A percentile compares a stretch with the other conserved stretches of the same genome.
These are phyloP conservation scores for Pestalotiopsis sp. DNA, from an alignment of 2,329 filamentous ascomycete genomes.

Conservation along the genomic window DNA sequence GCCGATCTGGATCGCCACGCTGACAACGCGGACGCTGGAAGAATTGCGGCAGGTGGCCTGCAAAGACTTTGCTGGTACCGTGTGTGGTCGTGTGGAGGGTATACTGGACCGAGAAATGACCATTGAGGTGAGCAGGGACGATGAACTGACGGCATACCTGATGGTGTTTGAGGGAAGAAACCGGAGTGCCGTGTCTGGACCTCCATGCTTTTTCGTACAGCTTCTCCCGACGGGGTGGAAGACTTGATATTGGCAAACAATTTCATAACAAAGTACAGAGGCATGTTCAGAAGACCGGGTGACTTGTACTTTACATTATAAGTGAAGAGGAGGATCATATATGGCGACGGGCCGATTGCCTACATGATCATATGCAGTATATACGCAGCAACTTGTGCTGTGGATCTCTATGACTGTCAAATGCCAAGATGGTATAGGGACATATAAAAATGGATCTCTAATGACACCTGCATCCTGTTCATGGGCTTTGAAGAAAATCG, in stretches of 20 bases:
- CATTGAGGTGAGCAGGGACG: constrained; percentile 69
- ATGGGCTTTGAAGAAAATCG: neutral
- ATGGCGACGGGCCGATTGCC: no score
- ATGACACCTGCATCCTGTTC: neutral
- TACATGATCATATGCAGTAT: no score
- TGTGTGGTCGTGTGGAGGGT: constrained; percentile 66
- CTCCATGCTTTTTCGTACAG: constrained; percentile 48
- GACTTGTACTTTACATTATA: no score
- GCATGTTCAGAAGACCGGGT: no score
- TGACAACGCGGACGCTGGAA: constrained; percentile 59
- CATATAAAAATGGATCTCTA: neutral
- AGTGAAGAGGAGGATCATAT: no score
- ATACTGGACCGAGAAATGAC: constrained; percentile 61
- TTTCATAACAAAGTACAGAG: no score
- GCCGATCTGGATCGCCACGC: constrained; percentile 67
- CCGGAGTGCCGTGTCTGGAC: constrained; percentile 16
- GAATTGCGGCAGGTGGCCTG: constrained; percentile 66
- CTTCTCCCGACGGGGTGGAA: constrained; percentile 31
- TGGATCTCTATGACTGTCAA: no score
- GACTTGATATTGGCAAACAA: constrained; percentile 16
- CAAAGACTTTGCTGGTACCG: constrained; percentile 61
- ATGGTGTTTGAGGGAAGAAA: constrained; percentile 58
- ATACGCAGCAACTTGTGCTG: no score
- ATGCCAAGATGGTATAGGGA: no score
- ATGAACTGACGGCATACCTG: constrained; percentile 74